Conservation (phyloP, 2,329 filamentous ascomycete genomes). For the Rachicladosporium sp. region DNA sequence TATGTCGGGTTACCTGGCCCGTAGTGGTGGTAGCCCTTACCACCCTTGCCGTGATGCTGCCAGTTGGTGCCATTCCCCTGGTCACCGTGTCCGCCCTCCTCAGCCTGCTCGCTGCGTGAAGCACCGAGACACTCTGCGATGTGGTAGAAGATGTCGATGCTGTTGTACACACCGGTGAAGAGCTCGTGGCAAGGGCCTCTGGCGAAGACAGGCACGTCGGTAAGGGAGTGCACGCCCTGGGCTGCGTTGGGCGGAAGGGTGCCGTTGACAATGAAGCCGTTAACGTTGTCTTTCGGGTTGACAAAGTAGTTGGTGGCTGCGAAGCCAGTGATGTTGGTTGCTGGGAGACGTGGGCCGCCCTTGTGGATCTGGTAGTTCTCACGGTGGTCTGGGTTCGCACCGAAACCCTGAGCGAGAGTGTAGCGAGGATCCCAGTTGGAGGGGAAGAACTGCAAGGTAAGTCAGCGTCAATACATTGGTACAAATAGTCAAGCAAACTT, state of each 20-base stretch:
- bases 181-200: constrained; percentile 66
- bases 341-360: constrained; percentile 50
- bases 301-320: constrained; percentile 46
- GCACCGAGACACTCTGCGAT: constrained; percentile 58
- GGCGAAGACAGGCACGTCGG: constrained; percentile 67
- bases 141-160: constrained; percentile 63
- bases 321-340: constrained; percentile 40
- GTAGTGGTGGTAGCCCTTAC: constrained; percentile 9
- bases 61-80: constrained; percentile 4
- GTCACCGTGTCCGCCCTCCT: constrained; percentile 7
- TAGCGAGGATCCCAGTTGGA: constrained; percentile 77
- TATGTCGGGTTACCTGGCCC: constrained; percentile 3
- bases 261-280: constrained; percentile 64
- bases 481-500: constrained; percentile 28
- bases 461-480: too few relatives aligned
- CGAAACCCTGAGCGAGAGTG: constrained; percentile 61
- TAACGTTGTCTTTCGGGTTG: constrained; percentile 53
- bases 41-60: constrained; percentile 6
- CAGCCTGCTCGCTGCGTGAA: constrained; percentile 8
- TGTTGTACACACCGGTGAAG: constrained; percentile 59
- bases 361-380: constrained; percentile 66
- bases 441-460: constrained; percentile 49
- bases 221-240: constrained; percentile 65
- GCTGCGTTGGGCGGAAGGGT: constrained; percentile 52
- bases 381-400: constrained; percentile 59